A percentile compares a stretch with the other conserved stretches of the same genome.
Evolutionary conservation across 805 yeast genomes (phyloP).

Genomic region (Candida ortonii): DNA sequence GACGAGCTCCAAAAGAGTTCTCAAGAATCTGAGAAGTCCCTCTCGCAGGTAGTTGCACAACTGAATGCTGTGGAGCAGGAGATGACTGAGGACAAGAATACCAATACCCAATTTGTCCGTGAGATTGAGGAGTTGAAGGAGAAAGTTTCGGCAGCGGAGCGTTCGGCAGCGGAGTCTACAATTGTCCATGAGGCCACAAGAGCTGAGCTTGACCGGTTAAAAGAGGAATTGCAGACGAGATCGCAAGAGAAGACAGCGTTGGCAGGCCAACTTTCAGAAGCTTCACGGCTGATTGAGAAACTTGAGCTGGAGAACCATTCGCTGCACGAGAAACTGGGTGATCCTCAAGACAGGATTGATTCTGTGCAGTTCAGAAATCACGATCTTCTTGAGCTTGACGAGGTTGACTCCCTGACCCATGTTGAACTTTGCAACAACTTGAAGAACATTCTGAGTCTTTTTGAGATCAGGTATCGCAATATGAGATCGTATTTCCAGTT

Average conservation of each 20-base stretch:
- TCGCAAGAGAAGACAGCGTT: slow-evolving; percentile 2
- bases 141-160: too few relatives aligned
- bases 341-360: slow-evolving; percentile 3
- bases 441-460: slow-evolving; percentile 14
- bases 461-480: slow-evolving; percentile 15
- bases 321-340: slow-evolving; percentile 7
- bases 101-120: too few relatives aligned
- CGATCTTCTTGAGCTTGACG: slow-evolving; percentile 8
- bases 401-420: slow-evolving; percentile 10
- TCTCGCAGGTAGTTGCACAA: too few relatives aligned
- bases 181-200: too few relatives aligned
- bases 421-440: slow-evolving; percentile 17
- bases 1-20: not conserved
- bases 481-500: slow-evolving; percentile 16
- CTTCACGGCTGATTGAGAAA: slow-evolving; percentile 5
- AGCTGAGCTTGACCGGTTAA: not conserved
- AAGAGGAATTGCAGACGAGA: not conserved
- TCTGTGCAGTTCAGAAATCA: slow-evolving; percentile 8
- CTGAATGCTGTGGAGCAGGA: too few relatives aligned
- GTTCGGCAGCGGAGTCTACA: too few relatives aligned
- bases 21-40: too few relatives aligned
- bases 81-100: too few relatives aligned
- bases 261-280: slow-evolving; percentile 2
- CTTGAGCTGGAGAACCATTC: slow-evolving; percentile 3
- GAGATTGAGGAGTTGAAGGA: too few relatives aligned